Evolutionary conservation across 1,284 basidiomycete species (phyloP).

Genomic region (Somion occarium): DNA sequence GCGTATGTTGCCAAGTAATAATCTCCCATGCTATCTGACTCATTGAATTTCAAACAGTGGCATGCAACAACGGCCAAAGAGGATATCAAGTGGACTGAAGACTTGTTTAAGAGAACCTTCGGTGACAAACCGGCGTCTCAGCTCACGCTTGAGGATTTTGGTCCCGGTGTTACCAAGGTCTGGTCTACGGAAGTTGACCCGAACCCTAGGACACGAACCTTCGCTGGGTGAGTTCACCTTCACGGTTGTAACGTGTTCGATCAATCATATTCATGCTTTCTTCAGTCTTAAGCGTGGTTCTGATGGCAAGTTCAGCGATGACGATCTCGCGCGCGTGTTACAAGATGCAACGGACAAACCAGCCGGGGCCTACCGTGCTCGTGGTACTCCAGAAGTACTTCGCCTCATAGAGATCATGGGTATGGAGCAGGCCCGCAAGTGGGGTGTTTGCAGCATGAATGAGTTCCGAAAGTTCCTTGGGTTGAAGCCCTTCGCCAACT

Average conservation of each 20-base stretch:
- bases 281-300: conserved; percentile 46
- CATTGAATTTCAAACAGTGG: conserved; percentile 36
- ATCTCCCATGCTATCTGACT: not conserved
- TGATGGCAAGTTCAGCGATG: conserved; percentile 61
- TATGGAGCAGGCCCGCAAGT: conserved; percentile 64
- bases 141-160: conserved; percentile 14
- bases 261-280: not conserved
- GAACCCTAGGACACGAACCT: conserved; percentile 48
- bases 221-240: conserved; percentile 39
- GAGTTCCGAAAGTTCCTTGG: conserved; percentile 60
- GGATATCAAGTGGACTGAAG: conserved; percentile 60
- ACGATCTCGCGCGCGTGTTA: conserved; percentile 61
- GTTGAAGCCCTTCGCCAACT: conserved; percentile 51
- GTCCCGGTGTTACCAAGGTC: conserved; percentile 15
- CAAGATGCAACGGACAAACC: conserved; percentile 60
- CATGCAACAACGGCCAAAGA: conserved; percentile 59
- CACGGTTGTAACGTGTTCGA: not conserved
- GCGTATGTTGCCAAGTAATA: conserved; percentile 26
- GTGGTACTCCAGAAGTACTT: conserved; percentile 65
- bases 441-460: conserved; percentile 72
- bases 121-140: conserved; percentile 13
- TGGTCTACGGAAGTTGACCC: conserved; percentile 29
- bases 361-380: conserved; percentile 74
- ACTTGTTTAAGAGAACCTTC: conserved; percentile 43
- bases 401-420: conserved; percentile 70